Percentiles rank a stretch among this genome's conserved stretches.
phyloP scores from a whole-genome alignment of 2,329 filamentous ascomycete genomes.

The Myriosclerotinia curreyana region DNA sequence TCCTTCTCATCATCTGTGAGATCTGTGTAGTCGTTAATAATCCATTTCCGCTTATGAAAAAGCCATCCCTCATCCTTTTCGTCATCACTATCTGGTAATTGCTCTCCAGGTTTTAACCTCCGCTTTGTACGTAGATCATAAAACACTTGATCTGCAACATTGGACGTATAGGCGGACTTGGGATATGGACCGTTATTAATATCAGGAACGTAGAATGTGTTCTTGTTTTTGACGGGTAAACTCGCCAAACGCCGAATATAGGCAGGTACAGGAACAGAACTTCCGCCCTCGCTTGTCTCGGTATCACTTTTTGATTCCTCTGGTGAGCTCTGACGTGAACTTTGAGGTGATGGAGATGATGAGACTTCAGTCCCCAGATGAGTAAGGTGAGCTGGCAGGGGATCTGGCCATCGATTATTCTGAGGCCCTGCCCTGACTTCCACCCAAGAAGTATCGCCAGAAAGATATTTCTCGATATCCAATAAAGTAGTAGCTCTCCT shows the following conservation, averaged over 20 bases:
- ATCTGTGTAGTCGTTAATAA: slow-evolving; percentile 36
- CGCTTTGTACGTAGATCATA: slow-evolving; percentile 36
- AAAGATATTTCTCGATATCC: slow-evolving; percentile 45
- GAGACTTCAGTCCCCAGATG: slow-evolving; percentile 27
- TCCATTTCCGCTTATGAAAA: slow-evolving; percentile 34
- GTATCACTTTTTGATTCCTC: slow-evolving; percentile 31
- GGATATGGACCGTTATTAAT: not conserved
- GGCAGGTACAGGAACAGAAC: not conserved
- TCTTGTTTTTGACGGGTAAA: not conserved
- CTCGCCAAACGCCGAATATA: not conserved
- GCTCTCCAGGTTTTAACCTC: slow-evolving; percentile 33
- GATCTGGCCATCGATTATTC: slow-evolving; percentile 35
- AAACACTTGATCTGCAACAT: slow-evolving; percentile 28
- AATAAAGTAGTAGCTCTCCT: slow-evolving; percentile 46
- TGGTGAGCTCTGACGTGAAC: slow-evolving; percentile 34
- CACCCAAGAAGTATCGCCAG: slow-evolving; percentile 49
- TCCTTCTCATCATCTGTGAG: slow-evolving; percentile 37
- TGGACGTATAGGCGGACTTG: slow-evolving; percentile 24
- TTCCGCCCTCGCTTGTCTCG: slow-evolving; percentile 21
- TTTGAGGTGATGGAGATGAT: slow-evolving; percentile 31
- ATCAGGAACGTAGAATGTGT: slow-evolving; percentile 12
- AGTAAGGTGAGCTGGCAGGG: slow-evolving; percentile 24
- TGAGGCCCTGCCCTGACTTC: slow-evolving; percentile 44
- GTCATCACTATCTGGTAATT: slow-evolving; percentile 35
- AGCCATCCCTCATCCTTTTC: slow-evolving; percentile 38